Evolutionary conservation across 2,329 filamentous ascomycete genomes (phyloP), one percentile per base, ranked within the genome.

Genomic region (Aureobasidium sp.): DNA sequence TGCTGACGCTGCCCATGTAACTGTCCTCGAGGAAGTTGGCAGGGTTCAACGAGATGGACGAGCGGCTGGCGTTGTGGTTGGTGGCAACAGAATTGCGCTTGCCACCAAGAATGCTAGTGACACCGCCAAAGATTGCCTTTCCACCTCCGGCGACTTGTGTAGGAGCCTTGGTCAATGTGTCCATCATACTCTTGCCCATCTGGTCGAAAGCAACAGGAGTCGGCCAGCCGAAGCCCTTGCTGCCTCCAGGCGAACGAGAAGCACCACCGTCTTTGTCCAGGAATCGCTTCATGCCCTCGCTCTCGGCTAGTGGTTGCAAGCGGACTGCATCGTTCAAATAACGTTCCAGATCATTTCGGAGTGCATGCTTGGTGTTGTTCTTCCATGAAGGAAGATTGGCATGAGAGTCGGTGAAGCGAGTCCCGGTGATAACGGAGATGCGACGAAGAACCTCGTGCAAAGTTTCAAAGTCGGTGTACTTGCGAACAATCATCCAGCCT

Each of bases 401-500:
- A 74, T 97, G 90, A 36, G 88, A 81, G 66, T 94, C 86, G 0
- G 85, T 83, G 67, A 99, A 99, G 1, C 84, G 84, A 8, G 90
- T 86, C 1, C 91, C 91, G 7, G 94, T 93, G 44, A 97, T 85
- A 59, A 85, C 83, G n/a, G 93, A 91, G 67, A 99, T 94, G 5
- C 91, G 86, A 54, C 88, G 83, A 30, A 99, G 73, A 21, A 96
- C 91, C 72, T 97, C 92, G 72, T 99, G 94, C 3, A 99, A 79
- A 3, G 84, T 87, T 74, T 97, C 92, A 67, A 99, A 97, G 71
- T 99, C 94, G 2, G 83, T 75, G 73, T 96, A 97, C 68, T 88
- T 90, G 59, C 93, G 83, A 52, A 94, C 89, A 66, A 96, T 91
- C 90, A 99, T 97, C 93, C 94, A 99, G 0, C 94, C 94, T 0